Conservation (phyloP, 768 basidiomycete species). For the Austroboletus eburneus region DNA sequence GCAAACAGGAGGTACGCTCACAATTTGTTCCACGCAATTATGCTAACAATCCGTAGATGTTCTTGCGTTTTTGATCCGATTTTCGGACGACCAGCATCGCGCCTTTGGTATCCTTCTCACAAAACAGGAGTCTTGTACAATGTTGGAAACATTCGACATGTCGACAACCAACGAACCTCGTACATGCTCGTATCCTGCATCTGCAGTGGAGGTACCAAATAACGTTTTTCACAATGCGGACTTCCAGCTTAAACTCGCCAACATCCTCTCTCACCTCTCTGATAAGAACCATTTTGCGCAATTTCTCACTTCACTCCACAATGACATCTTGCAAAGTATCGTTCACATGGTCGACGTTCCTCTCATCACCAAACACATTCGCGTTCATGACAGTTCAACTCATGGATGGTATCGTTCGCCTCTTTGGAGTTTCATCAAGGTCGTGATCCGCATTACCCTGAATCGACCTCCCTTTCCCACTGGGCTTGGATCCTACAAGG, state of each 20-base stretch:
- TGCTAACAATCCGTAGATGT: neutral
- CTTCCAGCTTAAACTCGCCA: too few relatives aligned
- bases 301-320: too few relatives aligned
- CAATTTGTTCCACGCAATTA: neutral
- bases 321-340: too few relatives aligned
- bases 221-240: too few relatives aligned
- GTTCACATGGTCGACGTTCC: too few relatives aligned
- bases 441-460: too few relatives aligned
- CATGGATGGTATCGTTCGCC: neutral
- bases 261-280: neutral
- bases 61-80: neutral
- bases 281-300: neutral
- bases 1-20: neutral
- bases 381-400: neutral
- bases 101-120: too few relatives aligned
- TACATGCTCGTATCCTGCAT: too few relatives aligned
- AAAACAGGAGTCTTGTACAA: neutral
- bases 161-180: neutral
- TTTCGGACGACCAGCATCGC: neutral
- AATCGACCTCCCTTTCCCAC: too few relatives aligned
- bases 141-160: neutral
- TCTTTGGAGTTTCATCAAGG: neutral
- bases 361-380: neutral
- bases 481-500: too few relatives aligned
- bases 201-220: too few relatives aligned